Base-by-base conservation (phyloP, 805 yeast species). In the Monosporozyma servazzii region DNA sequence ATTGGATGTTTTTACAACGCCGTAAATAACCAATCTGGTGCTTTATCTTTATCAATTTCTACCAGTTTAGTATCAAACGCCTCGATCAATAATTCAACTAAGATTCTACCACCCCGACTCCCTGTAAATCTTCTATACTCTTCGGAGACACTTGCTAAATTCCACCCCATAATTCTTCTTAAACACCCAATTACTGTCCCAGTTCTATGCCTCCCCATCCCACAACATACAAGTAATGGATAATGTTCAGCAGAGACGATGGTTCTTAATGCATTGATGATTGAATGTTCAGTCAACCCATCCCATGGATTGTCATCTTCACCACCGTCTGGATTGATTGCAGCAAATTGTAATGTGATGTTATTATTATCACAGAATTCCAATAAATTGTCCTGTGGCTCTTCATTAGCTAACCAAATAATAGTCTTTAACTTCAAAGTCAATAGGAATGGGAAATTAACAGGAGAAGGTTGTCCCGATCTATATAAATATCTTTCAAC, bases 121-220 rank as follows among this genome's bases (percentile, higher is more conserved):
- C 98, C 98, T 0, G 97, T 87, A 65, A 90, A 93, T 51, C 99
- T 71, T 59, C 98, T 76, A 64, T 91, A 91, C 65, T 91, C 99
- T 66, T 91, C 99, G 51, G 89, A 80, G 1, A 91, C 93, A 65
- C 86, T 70, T 10, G 98, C 96, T 64, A 91, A 71, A 62, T 95
- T 93, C 99, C 99, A 91, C n/a, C 95, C 91, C 74, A 93, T 97
- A 18, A 93, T 71, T 53, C 96, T 76, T 56, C 99, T 73, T 46
- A 91, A 71, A 67, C 99, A 91, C 0, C 99, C 99, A 53, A 93
- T 81, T 3, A 93, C 96, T 0, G 98, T 90, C 1, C 99, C 99
- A 0, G 98, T 90, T 57, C 99, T 75, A 67, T 91, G 99, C 58
- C 99, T 75, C 0, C 99, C 99, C 99, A 93, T 93, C 13, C 97